Conservation (phyloP, 2,329 filamentous ascomycete genomes). For the Pseudogymnoascus sp. region DNA sequence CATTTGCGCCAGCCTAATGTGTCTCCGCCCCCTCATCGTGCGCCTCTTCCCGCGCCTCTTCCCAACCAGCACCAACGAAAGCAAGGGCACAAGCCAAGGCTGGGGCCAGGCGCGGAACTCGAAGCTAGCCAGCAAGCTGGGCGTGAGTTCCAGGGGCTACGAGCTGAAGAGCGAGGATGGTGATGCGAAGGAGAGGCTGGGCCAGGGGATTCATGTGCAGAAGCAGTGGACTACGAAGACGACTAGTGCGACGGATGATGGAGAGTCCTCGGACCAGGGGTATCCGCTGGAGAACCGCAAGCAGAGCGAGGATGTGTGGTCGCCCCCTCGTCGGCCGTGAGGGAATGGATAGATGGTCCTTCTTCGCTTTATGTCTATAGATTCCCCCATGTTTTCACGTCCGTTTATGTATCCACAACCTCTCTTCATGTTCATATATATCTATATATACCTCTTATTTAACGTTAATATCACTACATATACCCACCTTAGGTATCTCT, state of each 20-base stretch:
- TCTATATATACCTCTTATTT: not conserved
- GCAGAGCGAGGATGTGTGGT: not conserved
- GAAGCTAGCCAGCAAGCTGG: not conserved
- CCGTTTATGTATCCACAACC: not conserved
- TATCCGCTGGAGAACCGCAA: not conserved
- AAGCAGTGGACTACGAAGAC: not conserved
- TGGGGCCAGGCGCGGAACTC: not conserved
- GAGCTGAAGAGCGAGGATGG: not conserved
- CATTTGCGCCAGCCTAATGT: slow-evolving; percentile 36
- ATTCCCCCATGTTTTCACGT: not conserved
- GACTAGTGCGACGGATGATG: not conserved
- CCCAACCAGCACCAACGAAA: not conserved
- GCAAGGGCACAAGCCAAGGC: not conserved
- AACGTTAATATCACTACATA: not conserved
- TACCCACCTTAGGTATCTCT: not conserved
- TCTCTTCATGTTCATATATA: not conserved
- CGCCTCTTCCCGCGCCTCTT: not conserved
- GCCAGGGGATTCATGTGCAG: not conserved
- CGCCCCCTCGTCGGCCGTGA: not conserved
- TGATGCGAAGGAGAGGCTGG: not conserved
- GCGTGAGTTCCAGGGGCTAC: not conserved
- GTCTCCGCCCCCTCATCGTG: slow-evolving; percentile 33
- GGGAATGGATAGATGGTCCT: not conserved
- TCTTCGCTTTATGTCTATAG: not conserved
- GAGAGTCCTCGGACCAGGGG: not conserved